Conservation (phyloP, 176 grass and related monocot species). For the Pontederia paniculata region DNA sequence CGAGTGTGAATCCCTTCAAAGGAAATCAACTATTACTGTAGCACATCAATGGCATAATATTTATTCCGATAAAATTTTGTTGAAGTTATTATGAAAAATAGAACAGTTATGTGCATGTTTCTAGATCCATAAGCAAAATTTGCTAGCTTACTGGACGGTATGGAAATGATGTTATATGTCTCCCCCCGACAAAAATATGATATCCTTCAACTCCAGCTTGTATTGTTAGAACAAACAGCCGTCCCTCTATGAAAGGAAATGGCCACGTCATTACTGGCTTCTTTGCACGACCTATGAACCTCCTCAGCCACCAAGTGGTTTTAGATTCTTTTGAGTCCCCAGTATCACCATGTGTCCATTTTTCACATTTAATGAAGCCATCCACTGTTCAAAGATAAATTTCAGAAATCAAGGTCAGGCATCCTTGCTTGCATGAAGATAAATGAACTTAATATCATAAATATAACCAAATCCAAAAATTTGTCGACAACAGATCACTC, state of each 20-base stretch:
- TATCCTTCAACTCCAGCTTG: constrained; percentile 98
- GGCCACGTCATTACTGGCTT: constrained; percentile 91
- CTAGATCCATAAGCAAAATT: too few species aligned
- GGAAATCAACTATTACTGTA: background rate
- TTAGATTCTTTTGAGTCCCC: constrained; percentile 78
- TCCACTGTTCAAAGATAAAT: constrained; percentile 57
- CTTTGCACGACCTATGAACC: constrained; percentile 98
- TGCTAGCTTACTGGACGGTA: constrained; percentile 46
- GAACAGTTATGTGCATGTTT: too few species aligned
- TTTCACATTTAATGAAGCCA: constrained; percentile 98
- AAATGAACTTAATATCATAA: too few species aligned
- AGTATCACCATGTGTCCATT: constrained; percentile 74
- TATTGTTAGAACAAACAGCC: constrained; percentile 87
- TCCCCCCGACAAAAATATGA: constrained; percentile 82
- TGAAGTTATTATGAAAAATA: background rate
- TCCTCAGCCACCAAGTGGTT: constrained; percentile 88
- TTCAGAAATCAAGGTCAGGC: constrained; percentile 24
- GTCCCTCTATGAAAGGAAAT: constrained; percentile 84
- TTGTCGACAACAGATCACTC: too few species aligned
- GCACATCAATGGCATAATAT: background rate
- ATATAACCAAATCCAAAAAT: too few species aligned
- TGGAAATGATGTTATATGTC: constrained; percentile 84
- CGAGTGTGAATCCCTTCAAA: constrained; percentile 92
- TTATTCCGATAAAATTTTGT: background rate
- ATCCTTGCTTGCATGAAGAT: constrained; percentile 24